Conservation (phyloP, 1,139 yeast species). For the Lodderomyces oxycetoniae region DNA sequence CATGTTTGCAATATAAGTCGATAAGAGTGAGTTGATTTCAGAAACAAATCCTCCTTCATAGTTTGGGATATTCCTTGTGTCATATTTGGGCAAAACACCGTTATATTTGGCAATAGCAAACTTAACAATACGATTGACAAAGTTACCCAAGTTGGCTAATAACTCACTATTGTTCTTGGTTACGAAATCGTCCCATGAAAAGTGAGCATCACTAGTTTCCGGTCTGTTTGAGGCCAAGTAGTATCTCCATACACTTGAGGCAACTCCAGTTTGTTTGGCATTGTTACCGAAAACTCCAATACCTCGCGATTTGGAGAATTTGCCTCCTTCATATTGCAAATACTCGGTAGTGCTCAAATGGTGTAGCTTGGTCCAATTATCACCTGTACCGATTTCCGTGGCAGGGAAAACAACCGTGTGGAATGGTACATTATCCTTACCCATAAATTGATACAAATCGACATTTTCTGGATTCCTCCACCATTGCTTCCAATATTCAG, state of each 20-base stretch:
- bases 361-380: slow-evolving; percentile 85
- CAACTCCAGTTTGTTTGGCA: slow-evolving; percentile 87
- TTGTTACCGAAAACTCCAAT: slow-evolving; percentile 98
- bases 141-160: slow-evolving; percentile 93
- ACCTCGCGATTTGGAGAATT: slow-evolving; percentile 94
- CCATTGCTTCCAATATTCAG: slow-evolving; percentile 70
- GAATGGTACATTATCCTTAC: slow-evolving; percentile 98
- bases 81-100: slow-evolving; percentile 74
- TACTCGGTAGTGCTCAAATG: slow-evolving; percentile 94
- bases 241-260: slow-evolving; percentile 96
- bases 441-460: slow-evolving; percentile 93
- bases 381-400: slow-evolving; percentile 80
- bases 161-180: slow-evolving; percentile 89
- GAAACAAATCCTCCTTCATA: slow-evolving; percentile 44
- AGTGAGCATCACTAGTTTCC: slow-evolving; percentile 91
- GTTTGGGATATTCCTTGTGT: slow-evolving; percentile 42
- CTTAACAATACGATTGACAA: slow-evolving; percentile 88
- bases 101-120: slow-evolving; percentile 87
- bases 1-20: slow-evolving; percentile 63
- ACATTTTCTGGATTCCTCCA: slow-evolving; percentile 90
- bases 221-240: slow-evolving; percentile 91
- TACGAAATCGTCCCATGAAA: slow-evolving; percentile 95
- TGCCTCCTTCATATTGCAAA: slow-evolving; percentile 95
- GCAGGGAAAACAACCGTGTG: slow-evolving; percentile 98
- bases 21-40: slow-evolving; percentile 61